phyloP scores from a whole-genome alignment of 305 asterid species.

The Caryopteris hybrid region DNA sequence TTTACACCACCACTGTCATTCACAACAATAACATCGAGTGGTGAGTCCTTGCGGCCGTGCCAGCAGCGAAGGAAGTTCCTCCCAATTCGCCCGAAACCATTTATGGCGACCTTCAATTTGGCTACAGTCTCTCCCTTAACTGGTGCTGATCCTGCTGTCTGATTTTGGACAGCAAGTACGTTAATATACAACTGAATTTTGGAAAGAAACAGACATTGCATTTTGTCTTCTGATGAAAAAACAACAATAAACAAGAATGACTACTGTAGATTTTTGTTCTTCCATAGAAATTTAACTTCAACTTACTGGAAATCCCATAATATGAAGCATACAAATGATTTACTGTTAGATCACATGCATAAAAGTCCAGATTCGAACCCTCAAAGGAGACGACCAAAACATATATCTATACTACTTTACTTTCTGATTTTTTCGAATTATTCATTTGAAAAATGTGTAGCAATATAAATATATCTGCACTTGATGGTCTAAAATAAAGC shows the following conservation, averaged over 20 bases:
- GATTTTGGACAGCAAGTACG: slow-evolving; percentile 14
- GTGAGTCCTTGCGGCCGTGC: slow-evolving; percentile 95
- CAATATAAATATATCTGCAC: not conserved
- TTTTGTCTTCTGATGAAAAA: too few relatives aligned
- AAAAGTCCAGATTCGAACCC: too few relatives aligned
- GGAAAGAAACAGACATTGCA: too few relatives aligned
- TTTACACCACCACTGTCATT: slow-evolving; percentile 98
- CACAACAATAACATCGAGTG: slow-evolving; percentile 79
- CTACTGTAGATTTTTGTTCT: too few relatives aligned
- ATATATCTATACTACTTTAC: too few relatives aligned
- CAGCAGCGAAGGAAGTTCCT: slow-evolving; percentile 98
- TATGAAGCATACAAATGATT: too few relatives aligned
- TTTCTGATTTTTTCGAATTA: not conserved
- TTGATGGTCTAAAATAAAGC: too few relatives aligned
- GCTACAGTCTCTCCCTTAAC: slow-evolving; percentile 70
- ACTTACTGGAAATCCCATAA: too few relatives aligned
- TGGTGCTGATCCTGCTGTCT: slow-evolving; percentile 57
- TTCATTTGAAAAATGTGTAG: not conserved
- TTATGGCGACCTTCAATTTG: slow-evolving; percentile 86
- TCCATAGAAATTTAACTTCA: too few relatives aligned
- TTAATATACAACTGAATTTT: not conserved
- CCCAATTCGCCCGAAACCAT: slow-evolving; percentile 94
- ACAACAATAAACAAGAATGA: too few relatives aligned
- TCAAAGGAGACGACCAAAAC: too few relatives aligned
- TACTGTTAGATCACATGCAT: too few relatives aligned